A percentile compares a stretch with the other conserved stretches of the same genome.
phyloP scores from a whole-genome alignment of 805 yeast species.

The Tetrapisispora taiwanensis region DNA sequence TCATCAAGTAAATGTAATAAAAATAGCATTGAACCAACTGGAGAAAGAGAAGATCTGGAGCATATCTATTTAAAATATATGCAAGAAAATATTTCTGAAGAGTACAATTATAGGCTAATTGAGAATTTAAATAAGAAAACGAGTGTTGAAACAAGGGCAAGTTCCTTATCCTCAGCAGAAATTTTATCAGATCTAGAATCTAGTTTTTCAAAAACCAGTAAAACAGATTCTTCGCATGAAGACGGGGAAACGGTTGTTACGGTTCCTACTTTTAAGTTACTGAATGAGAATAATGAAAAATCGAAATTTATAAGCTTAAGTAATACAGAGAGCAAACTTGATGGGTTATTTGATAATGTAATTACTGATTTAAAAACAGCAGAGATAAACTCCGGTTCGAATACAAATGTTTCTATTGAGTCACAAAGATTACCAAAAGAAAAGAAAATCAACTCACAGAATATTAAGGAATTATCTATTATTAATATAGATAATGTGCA shows the following conservation, averaged over 20 bases:
- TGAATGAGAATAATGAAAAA: background rate
- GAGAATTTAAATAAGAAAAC: background rate
- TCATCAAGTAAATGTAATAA: background rate
- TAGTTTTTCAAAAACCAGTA: background rate
- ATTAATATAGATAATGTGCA: background rate
- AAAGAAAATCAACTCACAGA: slow-evolving; percentile 10
- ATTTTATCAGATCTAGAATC: background rate
- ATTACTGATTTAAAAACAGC: background rate
- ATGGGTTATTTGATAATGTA: slow-evolving; percentile 5
- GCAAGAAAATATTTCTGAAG: background rate
- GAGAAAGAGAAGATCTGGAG: background rate
- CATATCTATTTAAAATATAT: background rate
- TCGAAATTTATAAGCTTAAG: slow-evolving; percentile 4
- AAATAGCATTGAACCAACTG: background rate
- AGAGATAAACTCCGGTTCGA: background rate
- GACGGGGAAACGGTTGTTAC: slow-evolving; percentile 6
- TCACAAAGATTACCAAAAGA: background rate
- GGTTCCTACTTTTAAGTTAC: slow-evolving; percentile 36
- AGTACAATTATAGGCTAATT: background rate
- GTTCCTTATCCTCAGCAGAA: background rate
- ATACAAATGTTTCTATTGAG: background rate
- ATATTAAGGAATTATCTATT: slow-evolving; percentile 5
- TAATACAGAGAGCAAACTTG: slow-evolving; percentile 12
- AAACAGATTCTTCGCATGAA: background rate
- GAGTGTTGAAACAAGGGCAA: background rate